Conservation (phyloP, 768 basidiomycete species). For the Kwoniella dejecticola region DNA sequence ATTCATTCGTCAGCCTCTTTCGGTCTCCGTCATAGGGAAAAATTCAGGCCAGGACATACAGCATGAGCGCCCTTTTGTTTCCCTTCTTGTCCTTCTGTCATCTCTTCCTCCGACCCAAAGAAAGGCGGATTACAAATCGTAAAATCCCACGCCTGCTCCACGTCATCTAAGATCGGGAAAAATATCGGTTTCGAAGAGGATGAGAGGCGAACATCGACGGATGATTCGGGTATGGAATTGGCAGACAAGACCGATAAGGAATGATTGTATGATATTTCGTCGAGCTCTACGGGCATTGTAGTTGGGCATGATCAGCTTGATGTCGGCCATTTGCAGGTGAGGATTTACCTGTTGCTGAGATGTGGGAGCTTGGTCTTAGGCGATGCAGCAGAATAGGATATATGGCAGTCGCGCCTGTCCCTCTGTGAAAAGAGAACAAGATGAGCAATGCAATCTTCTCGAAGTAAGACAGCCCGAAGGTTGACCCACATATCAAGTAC, state of each 20-base stretch:
- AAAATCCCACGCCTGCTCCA: slow-evolving; percentile 60
- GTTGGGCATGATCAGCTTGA: neutral
- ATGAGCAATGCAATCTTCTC: neutral
- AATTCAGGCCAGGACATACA: slow-evolving; percentile 58
- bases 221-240: slow-evolving; percentile 62
- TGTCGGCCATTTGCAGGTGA: too few species aligned
- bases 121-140: slow-evolving; percentile 98
- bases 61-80: slow-evolving; percentile 73
- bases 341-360: slow-evolving; percentile 40
- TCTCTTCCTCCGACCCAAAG: slow-evolving; percentile 74
- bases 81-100: slow-evolving; percentile 62
- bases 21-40: neutral
- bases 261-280: slow-evolving; percentile 63
- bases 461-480: too few species aligned
- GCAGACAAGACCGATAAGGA: slow-evolving; percentile 64
- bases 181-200: slow-evolving; percentile 59
- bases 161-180: slow-evolving; percentile 54
- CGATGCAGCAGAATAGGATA: slow-evolving; percentile 68
- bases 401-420: slow-evolving; percentile 87
- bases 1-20: neutral
- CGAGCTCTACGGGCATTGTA: slow-evolving; percentile 64
- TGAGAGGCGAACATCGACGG: slow-evolving; percentile 60
- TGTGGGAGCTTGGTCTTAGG: slow-evolving; percentile 28
- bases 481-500: slow-evolving; percentile 65
- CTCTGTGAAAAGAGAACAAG: slow-evolving; percentile 66